These are phyloP conservation scores for Ophiocordyceps camponoti-rufipedis DNA, from an alignment of 2,329 filamentous ascomycete genomes.

Conservation along the genomic window DNA sequence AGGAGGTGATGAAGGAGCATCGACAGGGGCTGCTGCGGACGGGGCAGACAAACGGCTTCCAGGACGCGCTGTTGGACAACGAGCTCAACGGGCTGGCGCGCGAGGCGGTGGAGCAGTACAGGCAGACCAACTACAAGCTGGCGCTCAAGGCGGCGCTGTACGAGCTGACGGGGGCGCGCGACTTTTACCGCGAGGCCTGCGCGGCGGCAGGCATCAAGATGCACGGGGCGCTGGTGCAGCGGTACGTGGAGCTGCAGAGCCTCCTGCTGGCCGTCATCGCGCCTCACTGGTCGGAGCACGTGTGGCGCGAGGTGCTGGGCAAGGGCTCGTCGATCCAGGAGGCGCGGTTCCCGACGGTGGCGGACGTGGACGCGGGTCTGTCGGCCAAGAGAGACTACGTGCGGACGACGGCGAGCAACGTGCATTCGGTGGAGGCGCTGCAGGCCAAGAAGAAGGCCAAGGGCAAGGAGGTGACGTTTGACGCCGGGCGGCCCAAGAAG, in stretches of 20 bases:
- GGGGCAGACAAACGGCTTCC: slow-evolving; percentile 59
- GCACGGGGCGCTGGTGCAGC: slow-evolving; percentile 61
- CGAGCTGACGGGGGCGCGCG: slow-evolving; percentile 74
- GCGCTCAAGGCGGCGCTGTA: slow-evolving; percentile 79
- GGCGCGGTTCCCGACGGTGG: slow-evolving; percentile 38
- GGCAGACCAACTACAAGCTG: slow-evolving; percentile 56
- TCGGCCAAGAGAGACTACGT: slow-evolving; percentile 73
- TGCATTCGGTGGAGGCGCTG: slow-evolving; percentile 61
- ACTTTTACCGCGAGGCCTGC: slow-evolving; percentile 77
- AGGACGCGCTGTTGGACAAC: slow-evolving; percentile 81
- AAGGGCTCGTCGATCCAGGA: slow-evolving; percentile 62
- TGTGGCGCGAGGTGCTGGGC: slow-evolving; percentile 82
- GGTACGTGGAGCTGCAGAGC: slow-evolving; percentile 76
- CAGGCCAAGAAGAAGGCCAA: slow-evolving; percentile 84
- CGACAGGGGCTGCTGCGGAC: slow-evolving; percentile 39
- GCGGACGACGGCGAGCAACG: slow-evolving; percentile 54
- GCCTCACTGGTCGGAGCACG: slow-evolving; percentile 86
- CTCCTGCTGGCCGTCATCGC: slow-evolving; percentile 69
- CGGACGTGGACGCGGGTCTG: slow-evolving; percentile 45
- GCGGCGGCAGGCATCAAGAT: slow-evolving; percentile 64
- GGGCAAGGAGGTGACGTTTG: slow-evolving; percentile 70
- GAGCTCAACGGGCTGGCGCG: slow-evolving; percentile 74
- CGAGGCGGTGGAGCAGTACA: slow-evolving; percentile 64
- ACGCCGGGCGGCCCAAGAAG: slow-evolving; percentile 83
- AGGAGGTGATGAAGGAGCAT: slow-evolving; percentile 61